Evolutionary conservation across 2,329 filamentous ascomycete species (phyloP).

Genomic region (Calonectria hawksworthii): DNA sequence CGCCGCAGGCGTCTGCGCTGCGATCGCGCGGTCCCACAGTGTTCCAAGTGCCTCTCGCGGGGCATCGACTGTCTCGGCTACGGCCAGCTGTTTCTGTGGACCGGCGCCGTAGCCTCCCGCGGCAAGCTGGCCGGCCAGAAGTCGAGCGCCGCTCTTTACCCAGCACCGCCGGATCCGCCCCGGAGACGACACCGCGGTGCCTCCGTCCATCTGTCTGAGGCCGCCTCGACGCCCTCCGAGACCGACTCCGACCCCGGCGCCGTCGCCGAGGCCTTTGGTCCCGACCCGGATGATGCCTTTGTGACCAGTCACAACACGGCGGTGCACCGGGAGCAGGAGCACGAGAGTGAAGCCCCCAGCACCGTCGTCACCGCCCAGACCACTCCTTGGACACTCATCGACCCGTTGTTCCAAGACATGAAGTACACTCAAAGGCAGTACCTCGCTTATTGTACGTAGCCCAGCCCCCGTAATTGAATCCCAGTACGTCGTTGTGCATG

Average conservation of each 20-base stretch:
- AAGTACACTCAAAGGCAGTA: constrained; percentile 59
- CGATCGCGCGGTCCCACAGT: constrained; percentile 65
- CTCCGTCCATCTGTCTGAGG: constrained; percentile 29
- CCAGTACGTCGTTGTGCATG: not conserved
- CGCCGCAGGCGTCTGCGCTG: constrained; percentile 66
- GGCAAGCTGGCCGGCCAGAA: constrained; percentile 58
- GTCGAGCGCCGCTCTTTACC: constrained; percentile 51
- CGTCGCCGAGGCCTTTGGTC: constrained; percentile 12
- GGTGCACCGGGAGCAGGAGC: constrained; percentile 34
- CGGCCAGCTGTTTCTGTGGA: constrained; percentile 67
- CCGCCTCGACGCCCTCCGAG: constrained; percentile 32
- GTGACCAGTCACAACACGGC: constrained; percentile 33
- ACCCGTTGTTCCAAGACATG: constrained; percentile 67
- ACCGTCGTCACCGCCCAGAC: constrained; percentile 2
- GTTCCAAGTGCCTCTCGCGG: constrained; percentile 64
- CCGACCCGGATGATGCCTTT: constrained; percentile 32
- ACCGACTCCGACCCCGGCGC: constrained; percentile 25
- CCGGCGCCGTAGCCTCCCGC: constrained; percentile 59
- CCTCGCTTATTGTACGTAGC: constrained; percentile 56
- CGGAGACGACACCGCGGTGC: constrained; percentile 20
- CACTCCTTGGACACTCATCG: constrained; percentile 57
- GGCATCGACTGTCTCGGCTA: constrained; percentile 68
- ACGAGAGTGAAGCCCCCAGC: constrained; percentile 2
- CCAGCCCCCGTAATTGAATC: constrained; percentile 21
- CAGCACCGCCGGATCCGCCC: constrained; percentile 30